Percentiles rank a stretch among this genome's conserved stretches.
Conservation (phyloP, 441 rosid species). For the Gossypium laxum region DNA sequence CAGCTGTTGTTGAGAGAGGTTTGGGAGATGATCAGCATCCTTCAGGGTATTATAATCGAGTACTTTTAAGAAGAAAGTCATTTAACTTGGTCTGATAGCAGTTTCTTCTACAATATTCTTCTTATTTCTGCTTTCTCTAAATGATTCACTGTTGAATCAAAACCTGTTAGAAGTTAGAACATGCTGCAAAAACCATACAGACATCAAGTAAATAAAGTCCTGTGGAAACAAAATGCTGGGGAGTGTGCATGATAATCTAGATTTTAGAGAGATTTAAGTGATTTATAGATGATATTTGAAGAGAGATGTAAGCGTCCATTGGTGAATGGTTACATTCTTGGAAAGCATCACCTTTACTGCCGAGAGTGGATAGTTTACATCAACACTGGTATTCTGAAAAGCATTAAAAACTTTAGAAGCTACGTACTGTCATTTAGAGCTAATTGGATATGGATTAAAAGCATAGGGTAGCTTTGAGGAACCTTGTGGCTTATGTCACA, state of each 20-base stretch:
- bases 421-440: background rate
- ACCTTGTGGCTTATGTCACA: background rate
- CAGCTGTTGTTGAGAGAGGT: constrained; percentile 58
- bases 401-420: background rate
- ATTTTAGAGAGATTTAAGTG: background rate
- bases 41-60: constrained; percentile 60
- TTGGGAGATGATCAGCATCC: constrained; percentile 95
- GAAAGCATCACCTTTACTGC: background rate
- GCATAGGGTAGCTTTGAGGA: background rate
- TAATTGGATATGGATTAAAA: background rate
- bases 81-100: background rate
- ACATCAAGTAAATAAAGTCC: background rate
- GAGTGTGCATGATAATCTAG: background rate
- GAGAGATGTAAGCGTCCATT: background rate
- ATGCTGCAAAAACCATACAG: background rate
- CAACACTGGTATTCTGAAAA: background rate
- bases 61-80: background rate
- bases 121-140: background rate
- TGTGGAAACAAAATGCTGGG: background rate
- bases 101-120: background rate
- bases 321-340: background rate
- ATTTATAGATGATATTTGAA: background rate
- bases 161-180: background rate
- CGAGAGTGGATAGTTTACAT: background rate
- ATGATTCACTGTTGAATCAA: background rate